Base-by-base conservation (phyloP, 1,284 basidiomycete species). In the Kalmanozyma brasiliensis region DNA sequence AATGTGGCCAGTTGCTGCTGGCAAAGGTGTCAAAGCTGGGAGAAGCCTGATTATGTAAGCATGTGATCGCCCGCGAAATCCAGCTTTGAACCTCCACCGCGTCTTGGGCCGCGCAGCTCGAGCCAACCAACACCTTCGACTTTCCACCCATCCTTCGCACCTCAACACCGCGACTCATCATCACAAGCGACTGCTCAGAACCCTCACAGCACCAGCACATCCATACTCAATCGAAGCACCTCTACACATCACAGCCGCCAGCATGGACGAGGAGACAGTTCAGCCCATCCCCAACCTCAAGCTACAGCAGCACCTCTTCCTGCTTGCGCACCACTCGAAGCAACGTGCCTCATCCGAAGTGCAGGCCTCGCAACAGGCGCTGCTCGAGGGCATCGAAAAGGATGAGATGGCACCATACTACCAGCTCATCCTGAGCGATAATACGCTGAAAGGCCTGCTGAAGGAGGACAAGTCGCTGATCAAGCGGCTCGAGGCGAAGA, bases 301-400 rank as follows among this genome's bases (percentile, higher is more conserved):
- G 52, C 57, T 80, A 52, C 79, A 81, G 69, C 79, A 81, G 67
- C 62, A 73, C 23, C 72, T 80, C 48, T 81, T 81, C 60, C 48
- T 71, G 46, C 62, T 80, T n/a, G 55, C 56, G 23, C 65, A 68
- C 84, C 0, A 66, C 20, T 51, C 60, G 11, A 40, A 62, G 11
- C 30, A 52, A 19, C 51, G 52, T 14, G 36, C 68, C 5, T 20
- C 53, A 22, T 52, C 62, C 6, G 41, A 47, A 29, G 24, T 44
- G 5, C 34, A 88, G 14, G 84, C 88, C 59, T 89, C 92, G 9
- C 86, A 87, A 42, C 85, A 85, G 17, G 85, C 87, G 4, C 85
- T 97, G 34, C 84, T 93, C 59, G 87, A 87, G 38, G 91, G 90
- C 17, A 90, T 97, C 77, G 87, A 91, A 77, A 86, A 88, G n/a